Evolutionary conservation across 106 monocot species (phyloP).

Genomic region (Chionographis japonica): DNA sequence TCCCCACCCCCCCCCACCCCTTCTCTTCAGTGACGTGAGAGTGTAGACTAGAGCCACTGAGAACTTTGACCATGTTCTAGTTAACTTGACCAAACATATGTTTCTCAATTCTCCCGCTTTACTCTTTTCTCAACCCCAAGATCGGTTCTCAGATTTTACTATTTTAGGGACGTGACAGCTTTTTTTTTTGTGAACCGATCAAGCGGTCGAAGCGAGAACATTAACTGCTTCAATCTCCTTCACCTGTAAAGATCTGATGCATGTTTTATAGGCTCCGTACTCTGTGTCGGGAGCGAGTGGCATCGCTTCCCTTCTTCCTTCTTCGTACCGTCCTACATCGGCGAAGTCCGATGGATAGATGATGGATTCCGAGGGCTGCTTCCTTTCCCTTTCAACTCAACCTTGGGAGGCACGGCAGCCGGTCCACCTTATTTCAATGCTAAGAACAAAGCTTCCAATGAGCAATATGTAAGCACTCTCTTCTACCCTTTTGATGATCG

Average conservation of each 20-base stretch:
- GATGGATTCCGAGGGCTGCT: slow-evolving; percentile 94
- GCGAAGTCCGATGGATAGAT: slow-evolving; percentile 88
- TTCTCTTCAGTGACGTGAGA: no score
- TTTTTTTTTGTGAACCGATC: no score
- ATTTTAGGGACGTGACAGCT: no score
- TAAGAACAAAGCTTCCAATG: slow-evolving; percentile 76
- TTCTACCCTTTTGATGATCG: neutral
- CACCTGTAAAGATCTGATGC: neutral
- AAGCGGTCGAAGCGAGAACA: neutral
- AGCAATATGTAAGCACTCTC: slow-evolving; percentile 66
- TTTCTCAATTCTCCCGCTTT: no score
- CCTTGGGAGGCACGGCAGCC: slow-evolving; percentile 78
- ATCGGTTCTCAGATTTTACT: no score
- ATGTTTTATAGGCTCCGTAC: slow-evolving; percentile 46
- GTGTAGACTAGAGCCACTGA: no score
- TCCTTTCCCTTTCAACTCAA: slow-evolving; percentile 91
- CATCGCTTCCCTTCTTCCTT: slow-evolving; percentile 97
- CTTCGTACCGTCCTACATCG: slow-evolving; percentile 72
- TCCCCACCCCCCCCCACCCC: no score
- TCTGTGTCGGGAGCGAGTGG: slow-evolving; percentile 99
- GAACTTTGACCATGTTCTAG: no score
- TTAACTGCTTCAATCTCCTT: no score
- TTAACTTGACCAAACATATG: no score
- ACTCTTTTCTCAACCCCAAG: no score
- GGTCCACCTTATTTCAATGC: slow-evolving; percentile 93